Conservation (phyloP, 2,329 filamentous ascomycete genomes). For the Trichothecium roseum region DNA sequence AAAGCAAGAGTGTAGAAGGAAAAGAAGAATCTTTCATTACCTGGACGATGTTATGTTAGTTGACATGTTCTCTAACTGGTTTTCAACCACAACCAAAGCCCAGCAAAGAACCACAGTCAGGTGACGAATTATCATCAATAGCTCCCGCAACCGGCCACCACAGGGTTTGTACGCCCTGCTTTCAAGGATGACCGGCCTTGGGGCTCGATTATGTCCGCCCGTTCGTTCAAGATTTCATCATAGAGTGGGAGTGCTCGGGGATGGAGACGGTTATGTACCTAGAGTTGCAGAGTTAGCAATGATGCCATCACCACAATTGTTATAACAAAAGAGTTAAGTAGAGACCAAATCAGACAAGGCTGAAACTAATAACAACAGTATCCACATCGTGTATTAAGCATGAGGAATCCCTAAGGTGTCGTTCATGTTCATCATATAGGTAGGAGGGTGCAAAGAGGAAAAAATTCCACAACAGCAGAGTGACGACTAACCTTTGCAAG, state of each 20-base stretch:
- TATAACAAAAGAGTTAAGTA: slow-evolving; percentile 13
- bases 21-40: slow-evolving; percentile 18
- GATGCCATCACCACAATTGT: slow-evolving; percentile 5
- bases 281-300: slow-evolving; percentile 6
- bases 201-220: slow-evolving; percentile 57
- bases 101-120: slow-evolving; percentile 36
- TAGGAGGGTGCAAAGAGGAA: slow-evolving; percentile 7
- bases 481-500: slow-evolving; percentile 35
- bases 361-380: slow-evolving; percentile 51
- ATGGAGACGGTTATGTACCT: slow-evolving; percentile 27
- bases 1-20: slow-evolving; percentile 8
- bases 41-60: slow-evolving; percentile 23
- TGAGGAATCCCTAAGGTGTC: slow-evolving; percentile 58
- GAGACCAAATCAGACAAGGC: slow-evolving; percentile 53
- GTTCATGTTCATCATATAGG: slow-evolving; percentile 48
- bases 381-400: slow-evolving; percentile 57
- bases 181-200: slow-evolving; percentile 33
- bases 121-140: slow-evolving; percentile 59
- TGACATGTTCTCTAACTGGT: slow-evolving; percentile 7
- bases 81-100: slow-evolving; percentile 5
- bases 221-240: slow-evolving; percentile 61
- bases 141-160: slow-evolving; percentile 38
- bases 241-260: slow-evolving; percentile 18
- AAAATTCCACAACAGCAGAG: background rate
- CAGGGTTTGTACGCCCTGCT: slow-evolving; percentile 53